Percentiles rank a stretch among this genome's conserved stretches.
Conservation (phyloP, 805 yeast genomes). For the Danielia reshetovae region DNA sequence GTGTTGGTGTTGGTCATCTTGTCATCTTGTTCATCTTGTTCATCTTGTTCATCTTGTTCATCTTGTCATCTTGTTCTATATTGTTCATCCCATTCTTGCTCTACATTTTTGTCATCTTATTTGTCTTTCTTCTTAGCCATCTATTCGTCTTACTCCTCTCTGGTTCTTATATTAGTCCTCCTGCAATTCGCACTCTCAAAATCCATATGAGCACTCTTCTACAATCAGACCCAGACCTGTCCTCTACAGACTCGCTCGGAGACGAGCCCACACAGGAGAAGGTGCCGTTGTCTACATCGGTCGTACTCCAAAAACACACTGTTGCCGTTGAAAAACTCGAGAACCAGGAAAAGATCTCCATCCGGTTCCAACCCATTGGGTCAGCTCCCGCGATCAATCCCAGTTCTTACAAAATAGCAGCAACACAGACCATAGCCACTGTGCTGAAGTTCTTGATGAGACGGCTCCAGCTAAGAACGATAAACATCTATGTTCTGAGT, state of each 20-base stretch:
- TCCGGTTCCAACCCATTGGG: conserved; percentile 60
- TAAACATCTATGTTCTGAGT: conserved; percentile 36
- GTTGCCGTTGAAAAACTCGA: neutral
- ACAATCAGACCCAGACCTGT: conserved; percentile 8
- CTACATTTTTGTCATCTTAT: no score
- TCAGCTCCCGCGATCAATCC: conserved; percentile 51
- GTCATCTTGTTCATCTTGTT: no score
- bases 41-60: no score
- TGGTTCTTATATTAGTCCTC: no score
- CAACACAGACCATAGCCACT: conserved; percentile 44
- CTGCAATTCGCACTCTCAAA: no score
- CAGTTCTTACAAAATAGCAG: conserved; percentile 45
- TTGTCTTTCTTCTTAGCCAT: no score
- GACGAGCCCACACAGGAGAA: conserved; percentile 6
- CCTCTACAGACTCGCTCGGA: conserved; percentile 2
- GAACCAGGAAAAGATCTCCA: conserved; percentile 32
- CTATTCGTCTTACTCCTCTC: no score
- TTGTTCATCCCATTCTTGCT: no score
- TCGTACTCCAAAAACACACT: conserved; percentile 1
- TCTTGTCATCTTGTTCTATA: no score
- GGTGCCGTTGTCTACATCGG: conserved; percentile 9
- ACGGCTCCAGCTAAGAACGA: conserved; percentile 10
- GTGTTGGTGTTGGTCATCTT: no score
- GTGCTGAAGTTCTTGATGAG: conserved; percentile 39
- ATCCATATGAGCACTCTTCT: conserved; percentile 8